Percentiles rank a stretch among this genome's conserved stretches.
These are phyloP conservation scores for Zymoseptoria brevis DNA, from an alignment of 2,329 filamentous ascomycete genomes.

Conservation along the genomic window DNA sequence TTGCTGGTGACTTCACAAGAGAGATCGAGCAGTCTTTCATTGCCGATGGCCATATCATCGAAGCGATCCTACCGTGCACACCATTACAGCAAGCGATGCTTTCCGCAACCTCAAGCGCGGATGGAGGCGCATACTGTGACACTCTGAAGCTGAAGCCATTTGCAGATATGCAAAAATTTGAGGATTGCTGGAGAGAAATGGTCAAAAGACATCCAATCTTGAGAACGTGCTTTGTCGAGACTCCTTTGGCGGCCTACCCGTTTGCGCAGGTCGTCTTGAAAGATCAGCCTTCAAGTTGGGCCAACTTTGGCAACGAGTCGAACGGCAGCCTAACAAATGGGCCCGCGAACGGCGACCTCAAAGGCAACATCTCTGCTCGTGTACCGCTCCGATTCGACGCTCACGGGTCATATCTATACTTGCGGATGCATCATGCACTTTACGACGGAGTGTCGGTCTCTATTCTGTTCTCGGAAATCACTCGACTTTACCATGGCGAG, in stretches of 20 bases:
- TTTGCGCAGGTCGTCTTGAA: conserved; percentile 65
- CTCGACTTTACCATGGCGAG: conserved; percentile 46
- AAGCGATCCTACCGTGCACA: conserved; percentile 67
- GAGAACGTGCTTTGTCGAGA: conserved; percentile 65
- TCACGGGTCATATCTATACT: conserved; percentile 28
- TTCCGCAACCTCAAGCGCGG: conserved; percentile 43
- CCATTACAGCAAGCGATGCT: conserved; percentile 86
- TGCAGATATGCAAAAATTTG: conserved; percentile 45
- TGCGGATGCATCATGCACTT: conserved; percentile 69
- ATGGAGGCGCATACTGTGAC: conserved; percentile 60
- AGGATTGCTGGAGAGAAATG: conserved; percentile 55
- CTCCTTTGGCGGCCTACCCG: conserved; percentile 51
- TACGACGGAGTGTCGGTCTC: conserved; percentile 78
- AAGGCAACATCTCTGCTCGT: conserved; percentile 4
- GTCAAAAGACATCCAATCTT: conserved; percentile 64
- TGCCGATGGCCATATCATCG: conserved; percentile 28
- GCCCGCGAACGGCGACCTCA: neutral
- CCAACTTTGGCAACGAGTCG: conserved; percentile 1
- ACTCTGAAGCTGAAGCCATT: conserved; percentile 56
- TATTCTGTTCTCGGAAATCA: conserved; percentile 61
- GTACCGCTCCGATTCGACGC: conserved; percentile 9
- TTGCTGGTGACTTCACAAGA: conserved; percentile 4
- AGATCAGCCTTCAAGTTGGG: conserved; percentile 39
- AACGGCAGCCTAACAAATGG: neutral
- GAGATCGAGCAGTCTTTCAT: conserved; percentile 4